Conservation (phyloP, 768 basidiomycete species). For the Suillus discolor region DNA sequence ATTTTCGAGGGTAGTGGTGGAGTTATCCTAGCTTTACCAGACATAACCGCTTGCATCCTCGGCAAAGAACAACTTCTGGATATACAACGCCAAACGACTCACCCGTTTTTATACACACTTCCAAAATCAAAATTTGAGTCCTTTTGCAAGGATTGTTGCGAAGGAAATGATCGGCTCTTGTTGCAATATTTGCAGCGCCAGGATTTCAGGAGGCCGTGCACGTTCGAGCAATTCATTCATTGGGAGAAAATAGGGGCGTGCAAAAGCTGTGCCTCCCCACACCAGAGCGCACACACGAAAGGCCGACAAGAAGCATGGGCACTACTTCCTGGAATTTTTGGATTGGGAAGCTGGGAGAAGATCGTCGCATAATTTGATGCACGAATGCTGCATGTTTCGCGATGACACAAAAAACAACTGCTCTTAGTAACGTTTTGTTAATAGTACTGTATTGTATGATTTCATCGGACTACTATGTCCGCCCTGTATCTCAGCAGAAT, state of each 20-base stretch:
- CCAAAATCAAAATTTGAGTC: background rate
- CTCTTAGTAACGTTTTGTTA: background rate
- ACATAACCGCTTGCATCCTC: background rate
- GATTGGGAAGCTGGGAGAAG: constrained; percentile 1
- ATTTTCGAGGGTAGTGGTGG: background rate
- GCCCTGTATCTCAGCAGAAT: background rate
- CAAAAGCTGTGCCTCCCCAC: background rate
- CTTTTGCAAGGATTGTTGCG: background rate
- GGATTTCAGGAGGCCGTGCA: background rate
- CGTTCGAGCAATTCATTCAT: background rate
- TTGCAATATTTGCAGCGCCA: background rate
- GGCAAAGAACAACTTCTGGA: background rate
- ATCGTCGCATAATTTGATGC: background rate
- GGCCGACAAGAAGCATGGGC: background rate
- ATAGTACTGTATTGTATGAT: too few relatives aligned
- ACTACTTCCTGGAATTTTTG: background rate
- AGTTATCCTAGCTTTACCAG: background rate
- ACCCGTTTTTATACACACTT: background rate
- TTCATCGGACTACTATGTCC: too few relatives aligned
- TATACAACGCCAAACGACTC: background rate
- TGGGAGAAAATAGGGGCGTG: background rate
- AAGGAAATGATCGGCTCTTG: too few relatives aligned
- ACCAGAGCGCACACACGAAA: background rate
- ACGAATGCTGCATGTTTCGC: background rate
- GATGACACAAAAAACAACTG: background rate